Evolutionary conservation across 2,329 filamentous ascomycete species (phyloP).

Genomic region (Fragosphaeria purpurea): DNA sequence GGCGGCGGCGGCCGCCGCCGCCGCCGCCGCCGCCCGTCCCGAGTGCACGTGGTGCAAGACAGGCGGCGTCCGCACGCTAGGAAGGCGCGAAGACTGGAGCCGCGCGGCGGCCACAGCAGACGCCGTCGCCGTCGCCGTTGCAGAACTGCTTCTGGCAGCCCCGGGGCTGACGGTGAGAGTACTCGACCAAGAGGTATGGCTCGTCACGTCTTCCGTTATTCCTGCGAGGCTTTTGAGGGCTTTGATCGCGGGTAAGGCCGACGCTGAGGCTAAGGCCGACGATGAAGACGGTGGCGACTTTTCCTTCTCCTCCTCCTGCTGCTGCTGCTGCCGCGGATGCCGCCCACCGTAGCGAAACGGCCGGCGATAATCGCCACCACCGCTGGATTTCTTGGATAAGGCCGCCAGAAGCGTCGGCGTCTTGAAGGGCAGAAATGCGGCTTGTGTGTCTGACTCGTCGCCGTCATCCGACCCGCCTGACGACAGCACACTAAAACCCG

Average conservation of each 20-base stretch:
- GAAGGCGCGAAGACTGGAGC: conserved; percentile 8
- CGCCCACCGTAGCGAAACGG: background rate
- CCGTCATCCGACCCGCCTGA: conserved; percentile 26
- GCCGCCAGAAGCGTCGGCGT: conserved; percentile 4
- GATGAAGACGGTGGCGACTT: background rate
- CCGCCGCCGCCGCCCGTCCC: conserved; percentile 46
- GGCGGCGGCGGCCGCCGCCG: too few species aligned
- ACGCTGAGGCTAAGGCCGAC: conserved; percentile 8
- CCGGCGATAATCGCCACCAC: too few species aligned
- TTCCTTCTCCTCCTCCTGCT: background rate
- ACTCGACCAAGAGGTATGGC: too few species aligned
- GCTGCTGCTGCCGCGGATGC: conserved; percentile 12
- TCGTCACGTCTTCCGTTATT: too few species aligned
- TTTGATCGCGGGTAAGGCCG: conserved; percentile 8
- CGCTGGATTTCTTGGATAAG: too few species aligned
- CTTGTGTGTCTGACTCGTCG: conserved; percentile 46
- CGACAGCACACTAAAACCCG: too few species aligned
- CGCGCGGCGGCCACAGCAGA: conserved; percentile 7
- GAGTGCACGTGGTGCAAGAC: conserved; percentile 43
- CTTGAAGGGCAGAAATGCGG: conserved; percentile 43
- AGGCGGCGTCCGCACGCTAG: conserved; percentile 33
- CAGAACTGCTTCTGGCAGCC: too few species aligned
- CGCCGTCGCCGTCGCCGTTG: too few species aligned
- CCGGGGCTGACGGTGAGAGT: too few species aligned
- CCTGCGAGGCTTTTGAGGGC: conserved; percentile 1